phyloP scores from a whole-genome alignment of 257 asterid genomes.

The Plantago ovata region DNA sequence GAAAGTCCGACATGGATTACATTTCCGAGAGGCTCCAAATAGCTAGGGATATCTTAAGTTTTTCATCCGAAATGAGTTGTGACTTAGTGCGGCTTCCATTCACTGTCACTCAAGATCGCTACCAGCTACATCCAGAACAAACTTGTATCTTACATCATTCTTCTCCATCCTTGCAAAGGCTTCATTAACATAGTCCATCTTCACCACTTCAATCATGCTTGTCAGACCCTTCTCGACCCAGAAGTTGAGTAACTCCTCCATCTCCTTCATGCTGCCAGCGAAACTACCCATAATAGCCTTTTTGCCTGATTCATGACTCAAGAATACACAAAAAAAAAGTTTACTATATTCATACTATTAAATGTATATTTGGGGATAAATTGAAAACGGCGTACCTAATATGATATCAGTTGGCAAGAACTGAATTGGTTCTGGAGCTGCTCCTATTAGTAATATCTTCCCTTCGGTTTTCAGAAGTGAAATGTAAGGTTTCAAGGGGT shows the following conservation, averaged over 20 bases:
- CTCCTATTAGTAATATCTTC: conserved; percentile 35
- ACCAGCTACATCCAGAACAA: conserved; percentile 39
- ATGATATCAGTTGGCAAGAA: conserved; percentile 29
- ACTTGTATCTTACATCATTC: conserved; percentile 44
- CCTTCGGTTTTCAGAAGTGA: conserved; percentile 36
- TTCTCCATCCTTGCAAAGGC: conserved; percentile 43
- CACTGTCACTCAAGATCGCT: conserved; percentile 22
- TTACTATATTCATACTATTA: background rate
- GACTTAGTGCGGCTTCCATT: background rate
- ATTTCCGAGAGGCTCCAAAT: too few relatives aligned
- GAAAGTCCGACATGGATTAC: too few relatives aligned
- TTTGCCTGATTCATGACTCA: conserved; percentile 26
- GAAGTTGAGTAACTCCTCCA: conserved; percentile 28
- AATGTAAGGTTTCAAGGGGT: conserved; percentile 26
- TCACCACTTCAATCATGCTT: conserved; percentile 37
- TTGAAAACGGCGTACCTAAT: conserved; percentile 21
- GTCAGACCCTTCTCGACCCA: conserved; percentile 38
- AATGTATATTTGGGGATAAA: background rate
- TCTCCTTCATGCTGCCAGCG: conserved; percentile 40
- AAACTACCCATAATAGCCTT: conserved; percentile 37
- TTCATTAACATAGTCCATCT: conserved; percentile 29
- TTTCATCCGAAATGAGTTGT: too few relatives aligned
- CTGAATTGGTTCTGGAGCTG: conserved; percentile 31
- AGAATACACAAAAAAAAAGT: too few relatives aligned
- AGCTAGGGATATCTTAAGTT: too few relatives aligned